A percentile compares a stretch with the other conserved stretches of the same genome.
Evolutionary conservation across 768 basidiomycete genomes (phyloP).

Genomic region (Rossbeevera mucosa): DNA sequence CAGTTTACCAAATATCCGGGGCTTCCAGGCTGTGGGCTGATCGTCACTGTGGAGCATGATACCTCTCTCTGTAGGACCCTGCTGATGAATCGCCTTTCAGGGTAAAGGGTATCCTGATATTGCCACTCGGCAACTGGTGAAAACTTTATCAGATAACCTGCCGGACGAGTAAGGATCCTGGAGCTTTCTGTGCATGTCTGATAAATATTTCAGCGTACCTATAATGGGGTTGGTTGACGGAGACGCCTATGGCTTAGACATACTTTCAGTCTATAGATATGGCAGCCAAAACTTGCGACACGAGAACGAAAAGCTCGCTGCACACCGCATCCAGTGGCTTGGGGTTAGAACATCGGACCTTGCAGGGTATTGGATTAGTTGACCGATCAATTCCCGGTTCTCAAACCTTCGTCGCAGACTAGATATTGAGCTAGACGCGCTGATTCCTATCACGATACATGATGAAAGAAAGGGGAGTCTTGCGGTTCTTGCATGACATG

Average conservation of each 20-base stretch:
- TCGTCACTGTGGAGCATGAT: constrained; percentile 62
- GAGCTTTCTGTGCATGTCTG: neutral
- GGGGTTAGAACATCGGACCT: constrained; percentile 74
- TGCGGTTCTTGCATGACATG: neutral
- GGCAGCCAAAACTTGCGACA: constrained; percentile 71
- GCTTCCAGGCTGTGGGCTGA: constrained; percentile 60
- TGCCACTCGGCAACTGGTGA: constrained; percentile 81
- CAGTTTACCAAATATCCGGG: constrained; percentile 45
- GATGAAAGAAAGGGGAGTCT: constrained; percentile 70
- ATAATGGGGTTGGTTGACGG: constrained; percentile 81
- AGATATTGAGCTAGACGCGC: constrained; percentile 50
- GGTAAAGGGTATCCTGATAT: constrained; percentile 98
- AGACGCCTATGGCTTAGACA: constrained; percentile 91
- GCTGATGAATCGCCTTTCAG: constrained; percentile 36
- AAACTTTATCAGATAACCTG: constrained; percentile 62
- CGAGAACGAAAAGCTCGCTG: constrained; percentile 64
- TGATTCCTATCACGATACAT: constrained; percentile 64
- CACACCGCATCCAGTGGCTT: constrained; percentile 70
- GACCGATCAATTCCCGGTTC: neutral
- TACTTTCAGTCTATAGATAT: constrained; percentile 80
- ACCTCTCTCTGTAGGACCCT: neutral
- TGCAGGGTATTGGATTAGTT: constrained; percentile 40
- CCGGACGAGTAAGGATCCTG: constrained; percentile 46
- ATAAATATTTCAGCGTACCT: constrained; percentile 51
- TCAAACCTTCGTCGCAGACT: constrained; percentile 38